Evolutionary conservation across 2,329 filamentous ascomycete species (phyloP).

Genomic region (Aspergillus sp.): DNA sequence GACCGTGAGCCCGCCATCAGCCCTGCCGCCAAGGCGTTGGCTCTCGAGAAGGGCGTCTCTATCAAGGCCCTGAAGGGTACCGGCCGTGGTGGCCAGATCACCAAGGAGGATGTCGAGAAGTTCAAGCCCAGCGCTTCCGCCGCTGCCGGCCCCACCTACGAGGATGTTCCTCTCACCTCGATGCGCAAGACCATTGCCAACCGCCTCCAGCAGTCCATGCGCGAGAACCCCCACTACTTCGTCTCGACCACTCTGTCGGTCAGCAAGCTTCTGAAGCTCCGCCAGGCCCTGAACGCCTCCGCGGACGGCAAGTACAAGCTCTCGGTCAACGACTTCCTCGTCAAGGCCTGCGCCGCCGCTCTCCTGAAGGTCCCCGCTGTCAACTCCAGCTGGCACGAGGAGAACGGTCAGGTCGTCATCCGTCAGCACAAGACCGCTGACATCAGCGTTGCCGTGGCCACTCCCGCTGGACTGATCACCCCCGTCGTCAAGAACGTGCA

Average conservation of each 20-base stretch:
- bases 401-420: constrained; percentile 74
- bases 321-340: constrained; percentile 98
- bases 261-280: constrained; percentile 92
- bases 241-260: constrained; percentile 90
- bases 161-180: constrained; percentile 78
- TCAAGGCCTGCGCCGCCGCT: constrained; percentile 90
- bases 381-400: constrained; percentile 88
- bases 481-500: constrained; percentile 92
- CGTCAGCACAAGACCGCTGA: constrained; percentile 92
- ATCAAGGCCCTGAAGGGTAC: constrained; percentile 80
- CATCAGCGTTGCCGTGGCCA: constrained; percentile 93
- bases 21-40: constrained; percentile 75
- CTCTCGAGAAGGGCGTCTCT: constrained; percentile 78
- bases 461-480: constrained; percentile 90
- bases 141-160: constrained; percentile 66
- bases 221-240: constrained; percentile 98
- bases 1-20: constrained; percentile 76
- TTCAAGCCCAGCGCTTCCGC: constrained; percentile 58
- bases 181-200: constrained; percentile 99
- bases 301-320: constrained; percentile 96
- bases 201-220: constrained; percentile 83
- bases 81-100: constrained; percentile 82
- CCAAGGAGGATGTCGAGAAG: constrained; percentile 91
- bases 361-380: constrained; percentile 91
- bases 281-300: constrained; percentile 84